Evolutionary conservation across 495 filamentous ascomycete species (phyloP), one percentile per base, ranked within the genome.

Genomic region (Lasiosphaeria ovina): DNA sequence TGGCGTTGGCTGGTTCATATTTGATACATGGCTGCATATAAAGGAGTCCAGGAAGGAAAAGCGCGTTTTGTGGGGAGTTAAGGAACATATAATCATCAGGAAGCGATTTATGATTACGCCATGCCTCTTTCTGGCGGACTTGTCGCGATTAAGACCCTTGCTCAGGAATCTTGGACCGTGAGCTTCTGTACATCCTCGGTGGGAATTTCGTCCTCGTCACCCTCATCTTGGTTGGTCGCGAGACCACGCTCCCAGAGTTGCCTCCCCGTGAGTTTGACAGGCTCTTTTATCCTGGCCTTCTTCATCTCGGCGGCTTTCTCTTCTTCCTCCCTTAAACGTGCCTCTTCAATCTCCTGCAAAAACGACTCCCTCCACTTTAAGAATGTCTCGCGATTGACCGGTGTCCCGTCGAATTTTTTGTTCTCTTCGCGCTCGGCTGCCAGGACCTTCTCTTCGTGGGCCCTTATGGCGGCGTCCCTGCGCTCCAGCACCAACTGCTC

Each of bases 351-450:
- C 75, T 97, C 93, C 70, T 80, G 79, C 65, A 84, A 72, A 65
- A 97, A 99, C n/a, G 67, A 77, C 33, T 87, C 84, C 60, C 89
- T 77, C 95, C 95, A 98, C 63, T 79, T 82, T 61, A 89, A 67
- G 67, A 98, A 99, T 3, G 86, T 88, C 77, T 95, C 91, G 24
- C 81, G 75, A 40, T 85, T 98, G 3, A 99, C 94, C 44, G 81
- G 79, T 53, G 90, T 90, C n/a, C 94, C 94, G 62, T 92, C 87
- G 76, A 99, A 99, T 73, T 97, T 98, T 57, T 86, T 82, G 71
- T 98, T 97, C 79, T 98, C 94, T 73, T 93, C 91, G 61, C 89
- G 89, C 72, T 99, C 95, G 1, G 82, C 85, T 63, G 86, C 86
- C 0, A 84, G 77, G 5, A 85, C 68, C n/a, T 77, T 83, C 61